Conservation (phyloP, 2,329 filamentous ascomycete genomes). For the Cladosporium cucumerinum region DNA sequence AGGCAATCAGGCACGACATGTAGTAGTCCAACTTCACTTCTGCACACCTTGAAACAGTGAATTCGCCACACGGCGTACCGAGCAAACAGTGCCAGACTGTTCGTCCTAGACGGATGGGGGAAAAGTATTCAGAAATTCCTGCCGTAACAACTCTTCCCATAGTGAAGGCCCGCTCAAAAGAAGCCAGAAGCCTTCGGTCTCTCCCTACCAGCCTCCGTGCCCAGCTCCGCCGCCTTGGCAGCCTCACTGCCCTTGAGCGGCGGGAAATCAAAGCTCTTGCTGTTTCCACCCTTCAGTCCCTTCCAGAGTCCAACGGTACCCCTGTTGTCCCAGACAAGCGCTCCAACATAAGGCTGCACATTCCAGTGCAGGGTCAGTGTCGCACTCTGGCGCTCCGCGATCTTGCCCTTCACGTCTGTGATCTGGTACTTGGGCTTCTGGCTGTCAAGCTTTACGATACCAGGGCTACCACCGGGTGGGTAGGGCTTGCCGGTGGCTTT, state of each 20-base stretch:
- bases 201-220: constrained; percentile 49
- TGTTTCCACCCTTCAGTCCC: constrained; percentile 61
- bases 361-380: constrained; percentile 86
- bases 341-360: constrained; percentile 93
- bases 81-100: not conserved
- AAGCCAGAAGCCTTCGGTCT: not conserved
- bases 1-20: not conserved
- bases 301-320: constrained; percentile 57
- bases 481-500: constrained; percentile 29
- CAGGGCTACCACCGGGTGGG: constrained; percentile 46
- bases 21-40: not conserved
- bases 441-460: constrained; percentile 72
- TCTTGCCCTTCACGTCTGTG: constrained; percentile 77
- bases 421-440: constrained; percentile 97
- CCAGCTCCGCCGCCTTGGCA: constrained; percentile 45
- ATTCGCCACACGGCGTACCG: not conserved
- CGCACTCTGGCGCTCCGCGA: constrained; percentile 71
- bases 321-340: constrained; percentile 69
- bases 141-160: constrained; percentile 43
- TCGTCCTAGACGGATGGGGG: not conserved
- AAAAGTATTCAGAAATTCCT: constrained; percentile 18
- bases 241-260: constrained; percentile 58
- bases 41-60: not conserved
- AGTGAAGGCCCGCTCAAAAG: constrained; percentile 9
- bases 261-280: constrained; percentile 62